Evolutionary conservation across 2,329 filamentous ascomycete species (phyloP).

Genomic region (Magnaporthiopsis incrustans): DNA sequence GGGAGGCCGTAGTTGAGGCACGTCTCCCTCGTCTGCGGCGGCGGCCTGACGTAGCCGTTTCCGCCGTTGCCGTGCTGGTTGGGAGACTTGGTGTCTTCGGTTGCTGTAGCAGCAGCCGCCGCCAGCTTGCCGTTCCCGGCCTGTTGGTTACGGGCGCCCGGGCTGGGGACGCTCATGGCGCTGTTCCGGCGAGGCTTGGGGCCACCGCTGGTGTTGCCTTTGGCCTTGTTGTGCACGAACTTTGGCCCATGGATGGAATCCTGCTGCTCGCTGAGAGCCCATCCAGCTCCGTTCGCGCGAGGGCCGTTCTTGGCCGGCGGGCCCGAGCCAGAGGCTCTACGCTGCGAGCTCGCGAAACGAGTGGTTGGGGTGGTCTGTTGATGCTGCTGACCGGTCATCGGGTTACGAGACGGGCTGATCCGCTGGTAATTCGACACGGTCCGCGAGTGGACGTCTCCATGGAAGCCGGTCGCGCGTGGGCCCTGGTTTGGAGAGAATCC

Average conservation of each 20-base stretch:
- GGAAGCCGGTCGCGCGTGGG: not conserved
- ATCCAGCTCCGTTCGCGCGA: not conserved
- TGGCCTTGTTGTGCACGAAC: not conserved
- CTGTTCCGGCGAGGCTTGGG: conserved; percentile 1
- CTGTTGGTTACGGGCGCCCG: not conserved
- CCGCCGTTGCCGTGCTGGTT: not conserved
- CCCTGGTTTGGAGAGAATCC: not conserved
- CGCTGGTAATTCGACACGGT: not conserved
- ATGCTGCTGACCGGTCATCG: too few relatives aligned
- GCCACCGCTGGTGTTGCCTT: not conserved
- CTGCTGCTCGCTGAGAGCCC: conserved; percentile 1
- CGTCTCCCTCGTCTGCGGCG: not conserved
- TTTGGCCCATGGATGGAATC: conserved; percentile 3
- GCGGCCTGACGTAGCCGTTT: not conserved
- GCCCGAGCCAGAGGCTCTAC: not conserved
- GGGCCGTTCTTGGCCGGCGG: not conserved
- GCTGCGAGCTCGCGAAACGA: not conserved
- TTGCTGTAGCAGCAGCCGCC: not conserved
- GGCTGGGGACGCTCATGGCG: not conserved
- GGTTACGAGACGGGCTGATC: not conserved
- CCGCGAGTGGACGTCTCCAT: not conserved
- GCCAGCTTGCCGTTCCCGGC: not conserved
- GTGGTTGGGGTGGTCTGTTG: not conserved
- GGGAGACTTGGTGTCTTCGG: not conserved
- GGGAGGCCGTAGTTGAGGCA: not conserved